Percentiles rank a stretch among this genome's conserved stretches.
Conservation (phyloP, 345 rosid genomes). For the Melaleuca quinquenervia region DNA sequence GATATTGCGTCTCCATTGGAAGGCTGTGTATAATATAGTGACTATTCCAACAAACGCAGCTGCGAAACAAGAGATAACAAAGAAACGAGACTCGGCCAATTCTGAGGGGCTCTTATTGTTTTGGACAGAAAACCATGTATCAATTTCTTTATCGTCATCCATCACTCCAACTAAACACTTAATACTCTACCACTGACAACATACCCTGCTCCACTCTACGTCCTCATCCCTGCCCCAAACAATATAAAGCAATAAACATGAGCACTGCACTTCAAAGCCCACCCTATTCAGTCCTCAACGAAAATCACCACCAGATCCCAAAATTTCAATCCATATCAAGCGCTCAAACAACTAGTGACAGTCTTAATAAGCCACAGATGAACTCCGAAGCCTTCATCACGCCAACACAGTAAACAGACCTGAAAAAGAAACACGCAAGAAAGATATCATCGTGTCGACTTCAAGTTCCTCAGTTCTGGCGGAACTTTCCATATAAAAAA, state of each 20-base stretch:
- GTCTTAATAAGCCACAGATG: neutral
- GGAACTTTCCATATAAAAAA: neutral
- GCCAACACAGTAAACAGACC: neutral
- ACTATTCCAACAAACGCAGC: conserved; percentile 77
- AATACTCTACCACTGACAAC: neutral
- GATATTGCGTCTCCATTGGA: conserved; percentile 94
- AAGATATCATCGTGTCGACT: neutral
- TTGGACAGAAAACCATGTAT: conserved; percentile 36
- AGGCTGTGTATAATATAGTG: conserved; percentile 82
- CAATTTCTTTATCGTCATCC: conserved; percentile 58
- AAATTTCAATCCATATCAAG: neutral
- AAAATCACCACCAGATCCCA: neutral
- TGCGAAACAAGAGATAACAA: conserved; percentile 48
- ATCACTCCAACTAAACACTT: conserved; percentile 15
- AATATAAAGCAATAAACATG: neutral
- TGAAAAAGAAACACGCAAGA: neutral
- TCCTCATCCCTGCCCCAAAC: neutral
- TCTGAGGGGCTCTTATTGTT: conserved; percentile 33
- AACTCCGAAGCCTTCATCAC: neutral
- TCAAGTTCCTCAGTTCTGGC: neutral
- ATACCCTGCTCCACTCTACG: neutral
- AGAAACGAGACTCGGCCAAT: conserved; percentile 38
- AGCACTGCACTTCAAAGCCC: neutral
- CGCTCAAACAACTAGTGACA: neutral
- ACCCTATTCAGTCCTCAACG: neutral